Conservation (phyloP, 1,284 basidiomycete species). For the Cystobasidium sp. region DNA sequence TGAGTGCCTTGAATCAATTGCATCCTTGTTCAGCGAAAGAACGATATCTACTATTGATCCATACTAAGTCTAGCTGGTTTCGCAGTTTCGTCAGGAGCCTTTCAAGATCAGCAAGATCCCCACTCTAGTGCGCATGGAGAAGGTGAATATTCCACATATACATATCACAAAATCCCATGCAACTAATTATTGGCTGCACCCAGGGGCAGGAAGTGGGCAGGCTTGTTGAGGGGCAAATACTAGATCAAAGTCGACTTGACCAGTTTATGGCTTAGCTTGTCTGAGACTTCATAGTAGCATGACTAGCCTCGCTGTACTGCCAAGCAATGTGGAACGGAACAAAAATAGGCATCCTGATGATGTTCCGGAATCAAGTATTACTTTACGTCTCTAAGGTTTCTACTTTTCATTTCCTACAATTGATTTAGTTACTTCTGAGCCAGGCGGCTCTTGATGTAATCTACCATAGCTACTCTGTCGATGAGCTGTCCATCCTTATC, state of each 20-base stretch:
- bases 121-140: constrained; percentile 23
- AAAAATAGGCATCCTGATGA: too few relatives aligned
- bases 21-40: neutral
- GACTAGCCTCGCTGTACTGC: too few relatives aligned
- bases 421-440: constrained; percentile 14
- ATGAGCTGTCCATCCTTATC: constrained; percentile 68
- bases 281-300: neutral
- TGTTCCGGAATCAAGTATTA: too few relatives aligned
- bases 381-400: neutral
- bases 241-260: constrained; percentile 7
- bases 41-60: neutral
- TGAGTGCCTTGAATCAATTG: neutral
- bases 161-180: neutral
- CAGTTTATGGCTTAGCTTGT: neutral
- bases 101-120: constrained; percentile 33
- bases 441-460: constrained; percentile 67
- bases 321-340: too few relatives aligned
- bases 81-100: constrained; percentile 27
- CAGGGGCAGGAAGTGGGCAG: constrained; percentile 13
- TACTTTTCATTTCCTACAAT: neutral
- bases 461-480: constrained; percentile 69
- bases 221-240: constrained; percentile 4
- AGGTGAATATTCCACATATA: constrained; percentile 1
- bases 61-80: too few relatives aligned
- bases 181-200: neutral